Base-by-base conservation (phyloP, 2,329 filamentous ascomycete species). In the Penicillium verrucosum region DNA sequence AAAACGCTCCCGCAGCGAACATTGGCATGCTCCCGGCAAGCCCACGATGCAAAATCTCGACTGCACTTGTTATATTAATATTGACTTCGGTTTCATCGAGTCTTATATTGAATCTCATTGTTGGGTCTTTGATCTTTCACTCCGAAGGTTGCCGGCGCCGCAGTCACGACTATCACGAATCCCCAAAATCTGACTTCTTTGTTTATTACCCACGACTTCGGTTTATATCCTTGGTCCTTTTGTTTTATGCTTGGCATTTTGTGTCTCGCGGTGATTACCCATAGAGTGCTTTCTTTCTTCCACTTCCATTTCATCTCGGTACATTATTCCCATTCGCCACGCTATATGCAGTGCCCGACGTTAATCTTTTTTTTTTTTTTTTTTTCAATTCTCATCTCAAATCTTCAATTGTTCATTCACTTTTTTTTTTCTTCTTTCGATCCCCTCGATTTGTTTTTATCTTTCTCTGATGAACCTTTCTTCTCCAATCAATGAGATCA, bases 161-260 rank as follows among this genome's bases (percentile, higher is more conserved):
- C 67, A 68, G 68, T 70, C 68, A 72, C 68, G 70, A 72, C 64
- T 69, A 70, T 71, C 59, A 73, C 66, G 70, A 73, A 65, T 68
- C 55, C 63, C 59, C 51, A 65, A 66, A 66, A 65, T 65, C 51
- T 63, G 62, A 60, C 56, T 48, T 55, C 38, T 54, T 60, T 64
- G 61, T 65, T 65, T 60, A 66, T 65, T 63, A 65, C 60, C 61
- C 62, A 66, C 58, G 62, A 61, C 54, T 57, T 65, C 65, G 67
- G 72, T 71, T 68, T 65, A 70, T 70, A 71, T 74, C 72, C 70
- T 70, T 69, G 68, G 65, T 66, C 65, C 61, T 66, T 68, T 59
- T 66, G 63, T 67, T 65, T 62, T 63, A 65, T 70, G 60, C 59
- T 64, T 59, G 68, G 74, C 76, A 73, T 72, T 73, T 73, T 70